phyloP scores from a whole-genome alignment of 257 asterid genomes.

The Solanum microdontum region DNA sequence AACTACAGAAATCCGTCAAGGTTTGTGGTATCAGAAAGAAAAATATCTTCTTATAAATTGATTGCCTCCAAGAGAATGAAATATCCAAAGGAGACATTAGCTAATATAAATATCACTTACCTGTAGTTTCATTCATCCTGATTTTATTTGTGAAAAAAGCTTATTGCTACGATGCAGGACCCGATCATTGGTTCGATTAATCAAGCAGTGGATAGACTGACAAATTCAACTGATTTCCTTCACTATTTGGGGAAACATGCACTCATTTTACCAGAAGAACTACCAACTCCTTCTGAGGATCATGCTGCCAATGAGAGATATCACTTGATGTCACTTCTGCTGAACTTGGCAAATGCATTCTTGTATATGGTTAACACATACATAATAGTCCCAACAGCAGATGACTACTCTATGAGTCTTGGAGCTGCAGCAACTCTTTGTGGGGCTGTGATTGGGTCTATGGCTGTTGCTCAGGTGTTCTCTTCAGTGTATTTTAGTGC shows the following conservation, averaged over 20 bases:
- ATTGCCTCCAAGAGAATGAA: neutral
- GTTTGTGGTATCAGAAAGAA: neutral
- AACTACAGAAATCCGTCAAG: neutral
- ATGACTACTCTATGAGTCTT: conserved; percentile 88
- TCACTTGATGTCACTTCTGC: conserved; percentile 78
- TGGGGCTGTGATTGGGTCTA: conserved; percentile 87
- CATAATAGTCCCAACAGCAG: conserved; percentile 95
- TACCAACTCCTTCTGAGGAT: conserved; percentile 55
- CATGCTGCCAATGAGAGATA: conserved; percentile 54
- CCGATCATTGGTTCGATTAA: conserved; percentile 72
- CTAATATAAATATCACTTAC: neutral
- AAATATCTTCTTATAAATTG: neutral
- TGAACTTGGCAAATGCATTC: conserved; percentile 88
- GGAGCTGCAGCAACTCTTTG: conserved; percentile 97
- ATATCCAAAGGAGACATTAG: neutral
- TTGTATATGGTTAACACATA: conserved; percentile 96
- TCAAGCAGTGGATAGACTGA: conserved; percentile 73
- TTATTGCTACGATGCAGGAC: conserved; percentile 37
- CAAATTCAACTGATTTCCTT: conserved; percentile 79
- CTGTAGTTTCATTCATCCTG: neutral
- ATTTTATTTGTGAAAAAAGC: neutral
- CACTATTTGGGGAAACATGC: conserved; percentile 91
- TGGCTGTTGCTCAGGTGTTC: conserved; percentile 97
- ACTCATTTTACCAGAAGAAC: conserved; percentile 85
- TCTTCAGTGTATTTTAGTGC: conserved; percentile 98